A percentile compares a stretch with the other conserved stretches of the same genome.
These are phyloP conservation scores for Nitzschia putrida DNA, from an alignment of 108 stramenopile genomes.

Conservation along the genomic window DNA sequence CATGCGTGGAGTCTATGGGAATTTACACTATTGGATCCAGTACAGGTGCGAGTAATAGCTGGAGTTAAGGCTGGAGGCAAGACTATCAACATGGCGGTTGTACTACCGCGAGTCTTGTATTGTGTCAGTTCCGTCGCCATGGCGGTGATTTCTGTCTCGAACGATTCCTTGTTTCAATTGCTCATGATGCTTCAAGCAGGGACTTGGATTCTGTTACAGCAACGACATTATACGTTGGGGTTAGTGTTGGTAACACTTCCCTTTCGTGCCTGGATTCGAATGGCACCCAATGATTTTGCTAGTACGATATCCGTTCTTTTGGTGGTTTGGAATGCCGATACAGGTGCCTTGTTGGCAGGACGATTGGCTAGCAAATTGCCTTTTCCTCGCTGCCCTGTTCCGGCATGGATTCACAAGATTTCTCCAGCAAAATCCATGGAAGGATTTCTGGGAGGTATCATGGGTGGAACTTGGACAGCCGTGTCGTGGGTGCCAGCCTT, in stretches of 20 bases:
- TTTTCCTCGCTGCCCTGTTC: constrained; percentile 16
- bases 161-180: constrained; percentile 2
- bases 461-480: constrained; percentile 40
- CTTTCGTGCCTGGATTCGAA: constrained; percentile 56
- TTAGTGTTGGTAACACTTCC: constrained; percentile 62
- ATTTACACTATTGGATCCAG: constrained; percentile 29
- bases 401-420: constrained; percentile 34
- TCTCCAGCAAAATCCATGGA: constrained; percentile 56
- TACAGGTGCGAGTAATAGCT: background rate
- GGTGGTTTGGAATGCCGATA: constrained; percentile 83
- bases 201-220: constrained; percentile 20
- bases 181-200: background rate
- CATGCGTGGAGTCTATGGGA: constrained; percentile 22
- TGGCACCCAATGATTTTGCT: constrained; percentile 38
- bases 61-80: no score
- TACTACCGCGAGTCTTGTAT: constrained; percentile 22
- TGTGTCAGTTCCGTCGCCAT: constrained; percentile 21
- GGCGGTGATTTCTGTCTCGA: constrained; percentile 13
- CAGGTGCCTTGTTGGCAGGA: constrained; percentile 72
- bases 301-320: constrained; percentile 58
- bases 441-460: constrained; percentile 50
- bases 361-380: constrained; percentile 42
- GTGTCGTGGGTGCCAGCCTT: constrained; percentile 29
- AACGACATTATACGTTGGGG: constrained; percentile 59
- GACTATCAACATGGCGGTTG: background rate